Base-by-base conservation (phyloP, 2,329 filamentous ascomycete genomes). In the Stromatinia cepivora region DNA sequence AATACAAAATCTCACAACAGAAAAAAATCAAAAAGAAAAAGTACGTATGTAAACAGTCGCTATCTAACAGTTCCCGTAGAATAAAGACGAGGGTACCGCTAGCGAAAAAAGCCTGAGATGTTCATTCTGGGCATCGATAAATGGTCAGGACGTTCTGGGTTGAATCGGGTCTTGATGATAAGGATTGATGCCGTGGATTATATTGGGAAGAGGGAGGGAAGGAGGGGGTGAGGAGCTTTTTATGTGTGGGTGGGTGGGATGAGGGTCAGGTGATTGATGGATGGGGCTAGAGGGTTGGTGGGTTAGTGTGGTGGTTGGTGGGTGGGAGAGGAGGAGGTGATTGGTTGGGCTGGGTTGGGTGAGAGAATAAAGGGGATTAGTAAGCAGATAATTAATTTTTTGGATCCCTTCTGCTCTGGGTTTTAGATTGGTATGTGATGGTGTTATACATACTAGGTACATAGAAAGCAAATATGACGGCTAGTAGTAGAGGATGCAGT, bases 21-120 rank as follows among this genome's bases (percentile, higher is more conserved):
- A 28, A 52, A 6, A 1, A 25, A n/a, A n/a, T n/a, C n/a, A n/a
- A 52, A 28, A 13, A 28, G 17, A 50, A 17, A 66, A 20, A 36
- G 15, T 7, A 1, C 6, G 72, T 78, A 86, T 97, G 92, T 97
- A 81, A 85, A 90, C 92, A 93, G 89, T 88, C 88, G 87, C 93
- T 97, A 97, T 97, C 93, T 97, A 97, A 94, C 93, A 86, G 90
- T 89, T 90, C 91, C 90, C 76, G 92, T 92, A 88, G 80, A 42
- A 80, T 80, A 36, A 45, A 69, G 46, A 82, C 82, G 75, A 92
- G 93, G 92, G 92, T 90, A 90, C 92, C 88, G 93, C 92, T 97
- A 97, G 94, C 94, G 94, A 93, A 97, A 93, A 93, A 92, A 92
- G 91, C 90, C 91, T 92, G 91, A 89, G 82, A 80, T 78, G 76